These are phyloP conservation scores for Penicillium sp. DNA, from an alignment of 2,329 filamentous ascomycete species.

Conservation along the genomic window DNA sequence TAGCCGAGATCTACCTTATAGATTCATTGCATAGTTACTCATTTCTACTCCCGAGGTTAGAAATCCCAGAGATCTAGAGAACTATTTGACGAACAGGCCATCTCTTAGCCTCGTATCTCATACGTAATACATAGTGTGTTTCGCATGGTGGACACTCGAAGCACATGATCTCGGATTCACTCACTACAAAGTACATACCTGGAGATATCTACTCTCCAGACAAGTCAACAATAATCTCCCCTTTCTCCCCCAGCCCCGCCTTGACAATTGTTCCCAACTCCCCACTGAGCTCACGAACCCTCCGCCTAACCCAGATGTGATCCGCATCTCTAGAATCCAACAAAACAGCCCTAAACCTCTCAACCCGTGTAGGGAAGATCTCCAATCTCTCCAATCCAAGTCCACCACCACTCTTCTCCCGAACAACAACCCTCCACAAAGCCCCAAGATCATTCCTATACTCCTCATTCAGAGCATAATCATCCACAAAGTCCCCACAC, in stretches of 20 bases:
- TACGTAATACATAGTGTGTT: background rate
- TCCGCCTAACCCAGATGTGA: constrained; percentile 25
- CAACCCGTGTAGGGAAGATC: constrained; percentile 39
- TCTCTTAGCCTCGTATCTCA: background rate
- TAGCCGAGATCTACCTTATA: background rate
- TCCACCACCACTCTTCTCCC: constrained; percentile 7
- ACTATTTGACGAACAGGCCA: background rate
- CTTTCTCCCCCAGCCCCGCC: background rate
- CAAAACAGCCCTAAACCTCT: constrained; percentile 35
- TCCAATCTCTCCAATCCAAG: constrained; percentile 30
- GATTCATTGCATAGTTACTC: background rate
- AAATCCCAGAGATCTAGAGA: background rate
- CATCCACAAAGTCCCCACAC: constrained; percentile 47
- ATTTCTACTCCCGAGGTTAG: background rate
- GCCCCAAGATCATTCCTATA: constrained; percentile 44
- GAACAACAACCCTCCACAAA: constrained; percentile 39
- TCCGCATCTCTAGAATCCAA: constrained; percentile 32
- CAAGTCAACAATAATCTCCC: constrained; percentile 1
- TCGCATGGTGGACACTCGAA: background rate
- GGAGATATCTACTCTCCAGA: background rate
- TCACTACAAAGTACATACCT: background rate
- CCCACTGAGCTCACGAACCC: background rate
- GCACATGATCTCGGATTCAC: background rate
- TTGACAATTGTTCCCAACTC: background rate
- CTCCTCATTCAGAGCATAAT: constrained; percentile 37